A percentile compares a stretch with the other conserved stretches of the same genome.
Evolutionary conservation across 176 grass and related monocot species (phyloP).

Genomic region (sorghum (Sorghum bicolor)): DNA sequence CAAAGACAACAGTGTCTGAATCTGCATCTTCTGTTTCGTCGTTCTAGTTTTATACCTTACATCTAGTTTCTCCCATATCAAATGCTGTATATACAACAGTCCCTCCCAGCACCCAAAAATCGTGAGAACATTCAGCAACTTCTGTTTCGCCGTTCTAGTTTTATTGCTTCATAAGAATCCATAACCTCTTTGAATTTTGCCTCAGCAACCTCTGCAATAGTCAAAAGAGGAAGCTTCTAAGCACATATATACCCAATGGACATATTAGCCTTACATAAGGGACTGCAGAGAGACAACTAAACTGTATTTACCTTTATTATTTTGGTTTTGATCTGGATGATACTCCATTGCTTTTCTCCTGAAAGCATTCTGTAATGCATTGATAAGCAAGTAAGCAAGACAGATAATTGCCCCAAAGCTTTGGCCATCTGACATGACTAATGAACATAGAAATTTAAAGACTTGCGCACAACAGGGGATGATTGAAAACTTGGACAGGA

Average conservation of each 20-base stretch:
- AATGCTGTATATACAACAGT: slow-evolving; percentile 3
- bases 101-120: background rate
- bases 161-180: slow-evolving; percentile 81
- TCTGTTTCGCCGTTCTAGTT: slow-evolving; percentile 53
- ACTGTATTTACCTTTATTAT: slow-evolving; percentile 55
- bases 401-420: background rate
- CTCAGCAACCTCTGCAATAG: slow-evolving; percentile 58
- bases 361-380: slow-evolving; percentile 64
- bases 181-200: slow-evolving; percentile 89
- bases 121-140: slow-evolving; percentile 33
- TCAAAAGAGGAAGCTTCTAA: slow-evolving; percentile 10
- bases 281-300: background rate
- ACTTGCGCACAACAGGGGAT: background rate
- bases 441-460: slow-evolving; percentile 4
- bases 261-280: slow-evolving; percentile 6
- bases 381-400: slow-evolving; percentile 17
- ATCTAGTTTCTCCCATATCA: background rate
- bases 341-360: slow-evolving; percentile 84
- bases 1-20: background rate
- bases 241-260: background rate
- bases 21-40: background rate
- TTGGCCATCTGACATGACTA: background rate
- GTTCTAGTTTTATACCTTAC: background rate
- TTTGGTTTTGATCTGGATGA: slow-evolving; percentile 85
- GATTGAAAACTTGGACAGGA: background rate